Base-by-base conservation (phyloP, 108 stramenopile genomes). In the Epipyxis sp. region DNA sequence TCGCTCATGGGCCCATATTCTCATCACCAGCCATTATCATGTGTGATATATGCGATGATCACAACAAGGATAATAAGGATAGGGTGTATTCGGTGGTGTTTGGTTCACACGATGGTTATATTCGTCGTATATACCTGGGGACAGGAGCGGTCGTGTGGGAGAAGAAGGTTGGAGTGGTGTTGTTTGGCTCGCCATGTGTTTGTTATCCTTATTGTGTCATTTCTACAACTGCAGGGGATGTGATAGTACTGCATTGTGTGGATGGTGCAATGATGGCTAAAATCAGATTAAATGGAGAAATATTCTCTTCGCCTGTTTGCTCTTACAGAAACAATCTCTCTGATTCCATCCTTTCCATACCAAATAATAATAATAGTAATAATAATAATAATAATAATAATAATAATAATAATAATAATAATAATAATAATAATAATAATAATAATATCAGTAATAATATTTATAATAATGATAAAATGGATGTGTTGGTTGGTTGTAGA, bases 261-360 rank as follows among this genome's bases (percentile, higher is more conserved):
- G 61, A 65, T 32, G 25, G 25, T 3, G 61, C 20, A 29, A 35
- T 65, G 34, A 37, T 6, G 13, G 34, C 25, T 37, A 10, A 37
- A 29, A 37, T 37, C 6, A 3, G 34, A 6, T 32, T 65, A 6
- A 32, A 29, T 10, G 61, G 30, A 3, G 61, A 65, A 37, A 37
- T 65, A 3, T 65, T 65, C 35, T 65, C 61, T 10, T 65, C 61
- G 3, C 61, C 61, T 29, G 61, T 65, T 50, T 6, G 6, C 46
- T 50, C 6, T 20, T 50, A 13, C 20, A n/a, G n/a, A n/a, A n/a
- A n/a, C n/a, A n/a, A n/a, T n/a, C n/a, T n/a, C n/a, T n/a, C n/a
- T n/a, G n/a, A n/a, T n/a, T n/a, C n/a, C n/a, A n/a, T n/a, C n/a
- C n/a, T n/a, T n/a, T n/a, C n/a, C n/a, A n/a, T n/a, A n/a, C n/a